A percentile compares a stretch with the other conserved stretches of the same genome.
phyloP scores from a whole-genome alignment of 345 rosid genomes.

The Melaleuca quinquenervia region DNA sequence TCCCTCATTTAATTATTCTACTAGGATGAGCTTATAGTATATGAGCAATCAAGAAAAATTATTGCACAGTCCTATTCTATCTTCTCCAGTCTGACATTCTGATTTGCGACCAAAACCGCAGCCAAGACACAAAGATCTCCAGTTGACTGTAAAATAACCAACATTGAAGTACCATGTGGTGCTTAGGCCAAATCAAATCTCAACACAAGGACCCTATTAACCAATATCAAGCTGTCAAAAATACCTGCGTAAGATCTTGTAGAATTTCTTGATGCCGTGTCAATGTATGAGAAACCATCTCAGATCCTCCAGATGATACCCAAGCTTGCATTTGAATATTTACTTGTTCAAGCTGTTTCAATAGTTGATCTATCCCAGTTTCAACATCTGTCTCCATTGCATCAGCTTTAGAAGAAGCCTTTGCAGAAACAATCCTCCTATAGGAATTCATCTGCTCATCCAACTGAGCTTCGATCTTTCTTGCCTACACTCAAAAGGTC shows the following conservation, averaged over 20 bases:
- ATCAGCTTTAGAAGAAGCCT: conserved; percentile 50
- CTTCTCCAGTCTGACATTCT: background rate
- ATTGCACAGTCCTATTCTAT: background rate
- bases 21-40: background rate
- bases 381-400: conserved; percentile 64
- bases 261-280: conserved; percentile 96
- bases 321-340: conserved; percentile 89
- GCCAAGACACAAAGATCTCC: background rate
- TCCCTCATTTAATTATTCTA: background rate
- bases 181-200: background rate
- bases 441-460: conserved; percentile 94
- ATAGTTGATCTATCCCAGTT: conserved; percentile 55
- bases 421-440: conserved; percentile 71
- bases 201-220: background rate
- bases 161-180: background rate
- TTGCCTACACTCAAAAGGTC: conserved; percentile 37
- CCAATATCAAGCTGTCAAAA: background rate
- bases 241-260: conserved; percentile 88
- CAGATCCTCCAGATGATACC: conserved; percentile 96
- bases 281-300: conserved; percentile 97
- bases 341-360: conserved; percentile 77
- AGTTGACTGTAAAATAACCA: background rate
- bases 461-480: conserved; percentile 92
- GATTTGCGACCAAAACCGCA: background rate
- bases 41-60: background rate